These are phyloP conservation scores for Azolla pinnata DNA, from an alignment of 75 land plant genomes.

Conservation along the genomic window DNA sequence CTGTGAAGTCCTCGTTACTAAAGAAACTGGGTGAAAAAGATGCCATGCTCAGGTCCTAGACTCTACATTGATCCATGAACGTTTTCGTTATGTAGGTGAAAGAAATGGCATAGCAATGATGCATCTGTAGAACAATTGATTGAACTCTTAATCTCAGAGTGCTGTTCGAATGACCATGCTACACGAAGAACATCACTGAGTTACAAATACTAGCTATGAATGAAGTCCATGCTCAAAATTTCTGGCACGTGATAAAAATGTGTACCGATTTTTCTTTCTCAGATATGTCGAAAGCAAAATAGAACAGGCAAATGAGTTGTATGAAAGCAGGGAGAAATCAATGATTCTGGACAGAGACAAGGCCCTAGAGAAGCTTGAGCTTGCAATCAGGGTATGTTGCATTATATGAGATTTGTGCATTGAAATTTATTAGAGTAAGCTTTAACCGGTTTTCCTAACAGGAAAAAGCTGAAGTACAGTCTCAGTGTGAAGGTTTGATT, in stretches of 20 bases:
- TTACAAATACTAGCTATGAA: background rate
- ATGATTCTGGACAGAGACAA: conserved; percentile 9
- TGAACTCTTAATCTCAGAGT: no score
- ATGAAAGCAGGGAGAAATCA: conserved; percentile 13
- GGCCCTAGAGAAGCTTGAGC: conserved; percentile 4
- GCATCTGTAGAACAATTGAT: no score
- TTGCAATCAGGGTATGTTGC: background rate
- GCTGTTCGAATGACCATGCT: no score
- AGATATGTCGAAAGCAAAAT: conserved; percentile 14
- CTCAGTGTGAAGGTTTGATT: no score
- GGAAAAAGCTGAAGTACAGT: no score
- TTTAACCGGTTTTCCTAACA: no score
- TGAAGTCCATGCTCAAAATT: background rate
- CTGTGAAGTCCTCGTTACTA: conserved; percentile 8
- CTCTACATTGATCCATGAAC: background rate
- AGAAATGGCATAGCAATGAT: no score
- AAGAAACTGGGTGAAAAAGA: conserved; percentile 26
- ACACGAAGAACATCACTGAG: background rate
- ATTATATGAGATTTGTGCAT: no score
- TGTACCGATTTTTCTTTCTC: background rate
- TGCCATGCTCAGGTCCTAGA: conserved; percentile 21
- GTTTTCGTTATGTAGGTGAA: no score
- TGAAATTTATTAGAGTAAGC: no score
- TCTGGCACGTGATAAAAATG: no score
- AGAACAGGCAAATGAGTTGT: conserved; percentile 6